These are phyloP conservation scores for Tricholoma bakamatsutake DNA, from an alignment of 768 basidiomycete species.

Conservation along the genomic window DNA sequence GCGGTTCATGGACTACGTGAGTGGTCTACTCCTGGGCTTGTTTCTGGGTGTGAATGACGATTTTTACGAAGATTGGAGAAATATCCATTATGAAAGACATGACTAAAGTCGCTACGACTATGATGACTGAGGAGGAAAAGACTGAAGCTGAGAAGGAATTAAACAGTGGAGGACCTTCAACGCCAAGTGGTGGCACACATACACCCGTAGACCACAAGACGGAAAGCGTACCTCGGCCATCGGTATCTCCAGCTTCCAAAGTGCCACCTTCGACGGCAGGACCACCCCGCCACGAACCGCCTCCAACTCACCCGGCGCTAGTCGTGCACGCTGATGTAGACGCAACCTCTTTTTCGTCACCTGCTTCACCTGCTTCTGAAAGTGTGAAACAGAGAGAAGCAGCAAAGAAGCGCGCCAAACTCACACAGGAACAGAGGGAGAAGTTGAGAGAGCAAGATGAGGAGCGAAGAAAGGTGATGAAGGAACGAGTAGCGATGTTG, in stretches of 20 bases:
- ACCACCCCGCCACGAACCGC: slow-evolving; percentile 3
- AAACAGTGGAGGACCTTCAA: slow-evolving; percentile 31
- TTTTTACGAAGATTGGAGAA: slow-evolving; percentile 78
- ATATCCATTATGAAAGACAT: slow-evolving; percentile 94
- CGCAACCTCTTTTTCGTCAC: slow-evolving; percentile 12
- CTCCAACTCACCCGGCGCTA: slow-evolving; percentile 11
- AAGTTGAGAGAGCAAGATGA: slow-evolving; percentile 79
- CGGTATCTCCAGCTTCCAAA: slow-evolving; percentile 8
- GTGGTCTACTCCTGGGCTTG: slow-evolving; percentile 23
- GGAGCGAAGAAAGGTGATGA: slow-evolving; percentile 74
- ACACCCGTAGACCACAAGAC: not conserved
- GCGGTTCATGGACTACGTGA: slow-evolving; percentile 81
- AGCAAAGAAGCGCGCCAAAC: slow-evolving; percentile 42
- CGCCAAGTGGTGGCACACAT: slow-evolving; percentile 18
- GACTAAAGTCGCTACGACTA: slow-evolving; percentile 76
- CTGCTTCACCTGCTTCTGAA: slow-evolving; percentile 31
- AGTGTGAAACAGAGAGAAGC: slow-evolving; percentile 32
- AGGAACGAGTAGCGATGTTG: slow-evolving; percentile 68
- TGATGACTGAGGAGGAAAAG: slow-evolving; percentile 91
- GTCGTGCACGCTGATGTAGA: slow-evolving; percentile 18
- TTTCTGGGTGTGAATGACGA: not conserved
- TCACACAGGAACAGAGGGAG: slow-evolving; percentile 79
- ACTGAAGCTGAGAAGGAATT: slow-evolving; percentile 77
- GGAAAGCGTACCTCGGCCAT: slow-evolving; percentile 3
- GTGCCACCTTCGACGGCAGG: slow-evolving; percentile 1